Evolutionary conservation across 495 filamentous ascomycete genomes (phyloP).

Genomic region (Hypoxylon cercidicola): DNA sequence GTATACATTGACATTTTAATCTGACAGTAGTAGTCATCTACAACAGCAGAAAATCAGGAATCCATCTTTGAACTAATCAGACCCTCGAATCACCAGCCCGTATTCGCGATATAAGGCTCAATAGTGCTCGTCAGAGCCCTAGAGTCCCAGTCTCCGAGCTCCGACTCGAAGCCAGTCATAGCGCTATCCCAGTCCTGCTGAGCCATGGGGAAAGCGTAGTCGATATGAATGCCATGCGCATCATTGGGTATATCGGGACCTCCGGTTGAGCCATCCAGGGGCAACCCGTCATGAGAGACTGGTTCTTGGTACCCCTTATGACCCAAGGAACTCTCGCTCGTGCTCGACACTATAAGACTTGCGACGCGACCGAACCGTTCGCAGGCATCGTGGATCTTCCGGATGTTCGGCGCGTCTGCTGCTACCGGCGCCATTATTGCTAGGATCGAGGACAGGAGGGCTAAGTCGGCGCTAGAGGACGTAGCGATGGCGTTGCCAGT

Average conservation of each 20-base stretch:
- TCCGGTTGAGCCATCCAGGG: not conserved
- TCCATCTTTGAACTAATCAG: not conserved
- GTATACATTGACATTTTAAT: no score
- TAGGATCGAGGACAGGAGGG: constrained; percentile 29
- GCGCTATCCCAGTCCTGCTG: constrained; percentile 43
- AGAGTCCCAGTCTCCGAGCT: constrained; percentile 34
- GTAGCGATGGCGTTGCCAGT: constrained; percentile 73
- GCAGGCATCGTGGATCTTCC: constrained; percentile 38
- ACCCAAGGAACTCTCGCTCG: not conserved
- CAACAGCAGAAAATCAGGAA: no score
- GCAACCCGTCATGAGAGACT: not conserved
- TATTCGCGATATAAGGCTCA: constrained; percentile 41
- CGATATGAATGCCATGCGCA: constrained; percentile 6
- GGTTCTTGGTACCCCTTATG: constrained; percentile 6
- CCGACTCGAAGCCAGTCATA: constrained; percentile 40
- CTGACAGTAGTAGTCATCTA: no score
- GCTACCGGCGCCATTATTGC: constrained; percentile 21
- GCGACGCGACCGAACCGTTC: constrained; percentile 35
- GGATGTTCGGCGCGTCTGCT: constrained; percentile 12
- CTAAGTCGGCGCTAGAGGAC: constrained; percentile 57
- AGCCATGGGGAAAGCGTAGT: constrained; percentile 40
- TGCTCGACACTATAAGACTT: constrained; percentile 29
- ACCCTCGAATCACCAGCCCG: constrained; percentile 33
- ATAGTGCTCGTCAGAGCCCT: constrained; percentile 36
- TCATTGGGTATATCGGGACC: not conserved